Evolutionary conservation across 805 yeast species (phyloP), one percentile per base, ranked within the genome.

Genomic region (Groenewaldozyma tartarivorans): DNA sequence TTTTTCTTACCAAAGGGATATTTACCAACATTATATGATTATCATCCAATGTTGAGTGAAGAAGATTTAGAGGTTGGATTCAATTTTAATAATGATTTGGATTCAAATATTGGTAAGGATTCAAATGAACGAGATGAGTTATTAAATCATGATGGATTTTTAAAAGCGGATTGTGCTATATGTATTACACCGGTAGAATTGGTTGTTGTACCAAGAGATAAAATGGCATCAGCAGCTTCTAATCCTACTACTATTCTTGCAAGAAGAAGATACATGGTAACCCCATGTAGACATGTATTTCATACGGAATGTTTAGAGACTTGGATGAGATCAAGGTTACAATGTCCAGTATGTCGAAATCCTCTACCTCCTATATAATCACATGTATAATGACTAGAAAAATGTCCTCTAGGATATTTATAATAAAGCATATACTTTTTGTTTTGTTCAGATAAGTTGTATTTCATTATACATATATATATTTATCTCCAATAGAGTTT

Each of bases 291-390:
- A 33, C 97, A 88, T 58, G 76, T 86, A 6, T 90, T 87, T 72
- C 96, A 88, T 56, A 72, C 85, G 1, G 78, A 74, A n/a, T 88
- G 97, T 62, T 64, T 90, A 48, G 94, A 84, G 55, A 76, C 73
- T 47, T 90, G 96, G 96, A 86, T 90, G 96, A 75, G 79, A 57
- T 82, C 85, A 57, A 84, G 87, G 53, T 62, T 90, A 38, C 95
- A 87, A 54, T 90, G 97, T 62, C 97, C 97, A 1, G 88, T 87
- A 4, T 90, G 97, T 61, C 72, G 96, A 53, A 75, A 76, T 42
- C 73, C 85, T 18, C 63, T 90, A 32, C 96, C 96, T 2, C 95
- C 96, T 1, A 64, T 82, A 40, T 85, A 60, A 62, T 17, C 21
- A 22, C 9, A 22, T 17, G 4, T n/a, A 15, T 19, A 41, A 31